Evolutionary conservation across 805 yeast species (phyloP).

Genomic region (Candida alai): DNA sequence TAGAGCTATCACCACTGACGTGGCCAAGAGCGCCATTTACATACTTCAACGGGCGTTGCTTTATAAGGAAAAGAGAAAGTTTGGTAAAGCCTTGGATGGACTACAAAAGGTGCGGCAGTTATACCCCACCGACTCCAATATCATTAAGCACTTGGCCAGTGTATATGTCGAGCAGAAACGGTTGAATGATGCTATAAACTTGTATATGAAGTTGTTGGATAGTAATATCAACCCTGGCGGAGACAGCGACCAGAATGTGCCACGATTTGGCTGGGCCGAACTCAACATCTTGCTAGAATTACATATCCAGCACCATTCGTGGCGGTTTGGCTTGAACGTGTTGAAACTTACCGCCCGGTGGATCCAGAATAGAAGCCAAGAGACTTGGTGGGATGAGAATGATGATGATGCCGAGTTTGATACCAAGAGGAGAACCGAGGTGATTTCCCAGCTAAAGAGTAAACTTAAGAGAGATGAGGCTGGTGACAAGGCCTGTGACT

Average conservation of each 20-base stretch:
- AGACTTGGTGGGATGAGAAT: constrained; percentile 61
- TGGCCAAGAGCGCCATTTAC: constrained; percentile 37
- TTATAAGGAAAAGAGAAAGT: constrained; percentile 62
- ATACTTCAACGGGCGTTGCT: constrained; percentile 63
- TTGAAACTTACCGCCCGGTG: constrained; percentile 76
- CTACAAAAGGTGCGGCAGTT: constrained; percentile 52
- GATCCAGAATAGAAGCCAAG: constrained; percentile 67
- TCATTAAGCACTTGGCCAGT: constrained; percentile 55
- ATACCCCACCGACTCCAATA: constrained; percentile 57
- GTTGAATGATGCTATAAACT: constrained; percentile 67
- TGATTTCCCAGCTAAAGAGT: constrained; percentile 18
- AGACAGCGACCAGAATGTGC: constrained; percentile 19
- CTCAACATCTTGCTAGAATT: constrained; percentile 80
- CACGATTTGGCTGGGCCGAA: constrained; percentile 82
- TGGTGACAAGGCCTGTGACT: constrained; percentile 27
- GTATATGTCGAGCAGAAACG: constrained; percentile 55
- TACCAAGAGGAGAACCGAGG: constrained; percentile 53
- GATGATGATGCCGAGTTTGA: constrained; percentile 83
- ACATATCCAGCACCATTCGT: constrained; percentile 64
- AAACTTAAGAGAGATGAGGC: constrained; percentile 10
- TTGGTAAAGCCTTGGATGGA: constrained; percentile 71
- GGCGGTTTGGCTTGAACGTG: constrained; percentile 57
- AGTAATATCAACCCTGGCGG: constrained; percentile 44
- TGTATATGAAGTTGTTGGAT: constrained; percentile 62
- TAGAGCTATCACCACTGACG: constrained; percentile 19